Conservation (phyloP, 23 red algal species). For the Gracilariopsis chorda region DNA sequence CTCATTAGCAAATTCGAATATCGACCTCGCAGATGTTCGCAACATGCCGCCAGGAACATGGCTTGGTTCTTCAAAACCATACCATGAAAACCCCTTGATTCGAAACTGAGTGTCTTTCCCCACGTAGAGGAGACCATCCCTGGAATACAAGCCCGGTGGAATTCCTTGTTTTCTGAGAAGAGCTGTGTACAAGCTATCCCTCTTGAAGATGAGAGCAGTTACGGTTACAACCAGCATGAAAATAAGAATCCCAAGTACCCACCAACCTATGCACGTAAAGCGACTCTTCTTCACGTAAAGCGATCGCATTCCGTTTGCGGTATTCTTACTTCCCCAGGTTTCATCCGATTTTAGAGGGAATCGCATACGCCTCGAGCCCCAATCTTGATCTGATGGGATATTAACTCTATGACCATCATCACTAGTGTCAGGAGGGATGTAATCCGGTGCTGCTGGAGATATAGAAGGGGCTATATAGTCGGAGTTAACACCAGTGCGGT, state of each 20-base stretch:
- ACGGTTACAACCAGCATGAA: not conserved
- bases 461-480: not conserved
- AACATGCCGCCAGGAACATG: slow-evolving; percentile 20
- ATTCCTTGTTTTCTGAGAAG: slow-evolving; percentile 14
- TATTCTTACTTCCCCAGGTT: not conserved
- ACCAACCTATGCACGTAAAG: not conserved
- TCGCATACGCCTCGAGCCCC: not conserved
- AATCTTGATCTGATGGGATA: not conserved
- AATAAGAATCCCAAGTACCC: not conserved
- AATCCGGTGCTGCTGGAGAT: not conserved
- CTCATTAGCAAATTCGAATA: not conserved
- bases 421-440: slow-evolving; percentile 1
- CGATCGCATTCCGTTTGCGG: not conserved
- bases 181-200: not conserved
- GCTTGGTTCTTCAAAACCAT: slow-evolving; percentile 27
- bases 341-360: not conserved
- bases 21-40: not conserved
- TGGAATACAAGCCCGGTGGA: slow-evolving; percentile 49
- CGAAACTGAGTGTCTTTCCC: slow-evolving; percentile 39
- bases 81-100: slow-evolving; percentile 71
- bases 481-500: not conserved
- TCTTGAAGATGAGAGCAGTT: not conserved
- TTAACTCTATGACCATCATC: not conserved
- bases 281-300: not conserved
- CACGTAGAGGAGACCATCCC: slow-evolving; percentile 36